Conservation (phyloP, 352 stramenopile species). For the Elongisporangium anandrum region DNA sequence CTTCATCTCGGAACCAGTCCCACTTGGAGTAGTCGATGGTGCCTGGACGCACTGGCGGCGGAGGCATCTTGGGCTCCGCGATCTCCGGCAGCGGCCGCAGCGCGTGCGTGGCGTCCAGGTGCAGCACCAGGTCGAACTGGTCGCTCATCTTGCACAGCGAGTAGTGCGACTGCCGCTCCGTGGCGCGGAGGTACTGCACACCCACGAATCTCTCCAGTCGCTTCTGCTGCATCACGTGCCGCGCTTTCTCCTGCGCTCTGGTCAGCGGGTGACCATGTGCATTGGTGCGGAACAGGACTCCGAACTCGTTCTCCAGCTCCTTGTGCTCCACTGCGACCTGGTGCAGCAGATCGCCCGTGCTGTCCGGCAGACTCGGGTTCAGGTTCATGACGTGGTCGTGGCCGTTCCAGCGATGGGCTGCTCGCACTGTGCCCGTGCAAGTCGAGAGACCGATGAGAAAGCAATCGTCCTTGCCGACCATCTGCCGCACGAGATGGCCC, state of each 20-base stretch:
- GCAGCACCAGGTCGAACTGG: slow-evolving; percentile 25
- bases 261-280: neutral
- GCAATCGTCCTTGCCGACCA: slow-evolving; percentile 13
- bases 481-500: slow-evolving; percentile 21
- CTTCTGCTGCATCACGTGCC: slow-evolving; percentile 5
- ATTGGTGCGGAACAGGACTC: slow-evolving; percentile 14
- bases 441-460: slow-evolving; percentile 27
- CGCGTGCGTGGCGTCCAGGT: slow-evolving; percentile 23
- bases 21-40: slow-evolving; percentile 15
- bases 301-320: slow-evolving; percentile 12
- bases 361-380: slow-evolving; percentile 12
- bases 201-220: slow-evolving; percentile 26
- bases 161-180: slow-evolving; percentile 24
- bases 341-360: slow-evolving; percentile 18
- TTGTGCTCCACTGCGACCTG: slow-evolving; percentile 2
- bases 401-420: slow-evolving; percentile 21
- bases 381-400: slow-evolving; percentile 19
- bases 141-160: slow-evolving; percentile 16
- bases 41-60: slow-evolving; percentile 1
- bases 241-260: neutral
- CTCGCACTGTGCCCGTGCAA: slow-evolving; percentile 17
- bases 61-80: slow-evolving; percentile 10
- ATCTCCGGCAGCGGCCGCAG: slow-evolving; percentile 19
- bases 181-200: slow-evolving; percentile 24
- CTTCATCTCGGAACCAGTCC: slow-evolving; percentile 6